Percentiles rank a stretch among this genome's conserved stretches.
Evolutionary conservation across 371 early-diverging fungal genomes (phyloP).

Genomic region (Circinella umbellata): DNA sequence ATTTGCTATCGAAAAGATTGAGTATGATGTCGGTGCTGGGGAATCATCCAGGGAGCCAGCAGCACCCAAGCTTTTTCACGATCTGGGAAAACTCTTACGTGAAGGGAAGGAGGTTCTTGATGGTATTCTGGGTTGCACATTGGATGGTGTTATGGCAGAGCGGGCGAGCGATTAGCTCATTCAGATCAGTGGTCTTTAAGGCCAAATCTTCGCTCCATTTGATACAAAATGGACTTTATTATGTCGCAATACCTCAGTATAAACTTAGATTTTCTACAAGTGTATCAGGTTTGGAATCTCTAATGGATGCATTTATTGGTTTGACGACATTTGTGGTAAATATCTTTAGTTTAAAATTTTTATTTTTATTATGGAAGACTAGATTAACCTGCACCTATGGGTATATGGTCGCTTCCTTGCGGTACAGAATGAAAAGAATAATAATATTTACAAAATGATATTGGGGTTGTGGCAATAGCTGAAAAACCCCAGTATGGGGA

Average conservation of each 20-base stretch:
- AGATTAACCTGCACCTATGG: no score
- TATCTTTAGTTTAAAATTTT: no score
- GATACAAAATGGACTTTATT: neutral
- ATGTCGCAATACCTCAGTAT: neutral
- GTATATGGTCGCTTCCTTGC: no score
- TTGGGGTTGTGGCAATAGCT: no score
- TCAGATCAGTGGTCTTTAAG: neutral
- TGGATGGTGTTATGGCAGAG: neutral
- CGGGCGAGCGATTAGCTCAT: neutral
- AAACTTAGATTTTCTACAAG: neutral
- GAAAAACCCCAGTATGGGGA: no score
- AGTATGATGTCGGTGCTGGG: constrained; percentile 3
- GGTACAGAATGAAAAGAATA: no score
- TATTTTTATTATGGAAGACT: no score
- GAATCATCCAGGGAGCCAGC: constrained; percentile 6
- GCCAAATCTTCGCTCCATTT: neutral
- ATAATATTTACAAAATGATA: no score
- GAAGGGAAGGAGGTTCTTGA: constrained; percentile 4
- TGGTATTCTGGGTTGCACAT: neutral
- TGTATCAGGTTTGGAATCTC: neutral
- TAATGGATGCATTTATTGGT: neutral
- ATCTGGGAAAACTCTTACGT: constrained; percentile 4
- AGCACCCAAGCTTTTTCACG: constrained; percentile 6
- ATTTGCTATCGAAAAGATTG: neutral
- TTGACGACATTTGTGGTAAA: neutral